These are phyloP conservation scores for Xylaria hypoxylon DNA, from an alignment of 2,329 filamentous ascomycete species.

Conservation along the genomic window DNA sequence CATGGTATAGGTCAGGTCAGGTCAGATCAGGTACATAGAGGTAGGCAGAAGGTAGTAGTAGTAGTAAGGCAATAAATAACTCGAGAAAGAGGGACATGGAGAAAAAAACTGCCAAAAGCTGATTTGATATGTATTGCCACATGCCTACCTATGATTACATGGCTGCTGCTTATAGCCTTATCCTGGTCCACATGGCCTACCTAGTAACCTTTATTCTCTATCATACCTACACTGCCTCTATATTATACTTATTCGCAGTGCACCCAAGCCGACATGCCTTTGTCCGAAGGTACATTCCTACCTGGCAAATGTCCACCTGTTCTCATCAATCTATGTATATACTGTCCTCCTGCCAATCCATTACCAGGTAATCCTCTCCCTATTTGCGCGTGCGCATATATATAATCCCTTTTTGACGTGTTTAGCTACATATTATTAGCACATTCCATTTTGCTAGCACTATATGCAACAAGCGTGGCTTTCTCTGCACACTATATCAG, in stretches of 20 bases:
- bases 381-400: neutral
- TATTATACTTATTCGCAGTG: constrained; percentile 14
- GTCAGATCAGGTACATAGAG: constrained; percentile 14
- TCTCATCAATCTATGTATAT: neutral
- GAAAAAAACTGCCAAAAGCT: constrained; percentile 29
- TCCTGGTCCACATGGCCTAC: constrained; percentile 17
- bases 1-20: neutral
- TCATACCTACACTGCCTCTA: neutral
- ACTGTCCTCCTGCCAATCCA: neutral
- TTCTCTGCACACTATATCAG: neutral
- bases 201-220: constrained; percentile 2
- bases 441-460: neutral
- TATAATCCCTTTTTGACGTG: neutral
- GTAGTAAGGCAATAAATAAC: constrained; percentile 17
- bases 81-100: constrained; percentile 15
- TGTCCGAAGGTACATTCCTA: constrained; percentile 15
- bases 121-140: constrained; percentile 36
- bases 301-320: neutral
- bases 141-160: constrained; percentile 24
- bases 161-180: constrained; percentile 28
- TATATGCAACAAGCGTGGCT: neutral
- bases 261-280: constrained; percentile 15
- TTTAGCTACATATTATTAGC: neutral
- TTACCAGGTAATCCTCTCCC: neutral
- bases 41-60: constrained; percentile 2